Evolutionary conservation across 1,139 yeast species (phyloP), one percentile per base, ranked within the genome.

Genomic region (Pichia sp.): DNA sequence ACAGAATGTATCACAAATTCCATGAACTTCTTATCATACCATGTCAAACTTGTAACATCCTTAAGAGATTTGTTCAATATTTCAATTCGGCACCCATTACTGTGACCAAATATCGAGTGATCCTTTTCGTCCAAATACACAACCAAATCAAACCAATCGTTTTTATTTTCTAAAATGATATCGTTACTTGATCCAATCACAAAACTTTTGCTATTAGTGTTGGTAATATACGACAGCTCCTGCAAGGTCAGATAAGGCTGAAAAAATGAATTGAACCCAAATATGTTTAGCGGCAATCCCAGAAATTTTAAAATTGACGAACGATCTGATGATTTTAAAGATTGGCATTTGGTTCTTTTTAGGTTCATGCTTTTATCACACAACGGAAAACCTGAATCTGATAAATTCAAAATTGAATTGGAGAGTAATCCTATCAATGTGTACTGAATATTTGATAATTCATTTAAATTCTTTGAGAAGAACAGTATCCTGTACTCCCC

Each of bases 161-260:
- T 68, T 55, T 82, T 83, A 50, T 83, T 88, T 54, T 83, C 83
- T 39, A 85, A 68, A 44, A 92, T 69, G 41, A 92, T 67, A 35
- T 88, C 79, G 62, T 92, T 92, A 8, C 97, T 88, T 42, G 95
- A 83, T 0, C 98, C 98, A 45, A 87, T 76, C 65, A 87, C 69
- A 54, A 79, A 92, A 59, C 79, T 81, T 45, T 73, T 68, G 0
- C 90, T 74, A 39, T 72, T 75, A 1, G 71, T 68, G 33, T 75
- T 72, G 36, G 71, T 72, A 45, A 92, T 68, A 54, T 85, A 90
- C 46, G 83, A 84, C 46, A 92, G 68, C 59, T 90, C 97, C 62
- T 90, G 98, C 44, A 92, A 67, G 0, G 98, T 95, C 27, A 90
- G 75, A 62, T 90, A 92, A 0, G 98, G 97, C 53, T 85, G 84